These are phyloP conservation scores for Lactifluus volemus DNA, from an alignment of 768 basidiomycete species.

Conservation along the genomic window DNA sequence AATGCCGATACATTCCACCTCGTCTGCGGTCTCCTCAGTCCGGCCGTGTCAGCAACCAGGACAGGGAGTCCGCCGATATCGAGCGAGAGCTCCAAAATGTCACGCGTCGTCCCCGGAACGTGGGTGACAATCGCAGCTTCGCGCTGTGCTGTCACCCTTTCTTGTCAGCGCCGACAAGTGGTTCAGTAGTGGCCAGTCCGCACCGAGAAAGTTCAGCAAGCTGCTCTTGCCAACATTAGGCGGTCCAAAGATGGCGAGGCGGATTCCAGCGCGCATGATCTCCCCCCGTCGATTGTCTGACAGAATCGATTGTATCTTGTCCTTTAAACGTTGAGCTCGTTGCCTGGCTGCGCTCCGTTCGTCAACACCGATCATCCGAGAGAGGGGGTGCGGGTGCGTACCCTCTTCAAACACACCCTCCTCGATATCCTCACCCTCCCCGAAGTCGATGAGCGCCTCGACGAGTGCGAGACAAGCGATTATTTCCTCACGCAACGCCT, in stretches of 20 bases:
- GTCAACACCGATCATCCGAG: neutral
- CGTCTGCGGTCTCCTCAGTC: constrained; percentile 60
- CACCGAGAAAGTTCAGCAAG: constrained; percentile 76
- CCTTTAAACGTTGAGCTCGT: constrained; percentile 41
- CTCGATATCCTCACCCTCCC: constrained; percentile 85
- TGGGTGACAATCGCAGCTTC: constrained; percentile 88
- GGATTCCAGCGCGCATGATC: constrained; percentile 73
- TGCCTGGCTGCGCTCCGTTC: constrained; percentile 36
- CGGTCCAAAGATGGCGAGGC: constrained; percentile 83
- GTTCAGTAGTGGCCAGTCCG: neutral
- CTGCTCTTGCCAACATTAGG: constrained; percentile 95
- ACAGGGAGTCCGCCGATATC: constrained; percentile 86
- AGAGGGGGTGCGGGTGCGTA: constrained; percentile 23
- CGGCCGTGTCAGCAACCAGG: constrained; percentile 79
- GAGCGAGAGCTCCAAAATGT: constrained; percentile 75
- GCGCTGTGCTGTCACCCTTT: constrained; percentile 49
- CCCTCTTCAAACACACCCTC: constrained; percentile 71
- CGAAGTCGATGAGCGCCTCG: constrained; percentile 90
- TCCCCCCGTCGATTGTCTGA: constrained; percentile 72
- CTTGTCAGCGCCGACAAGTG: neutral
- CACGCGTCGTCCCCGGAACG: constrained; percentile 83
- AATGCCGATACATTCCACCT: constrained; percentile 77
- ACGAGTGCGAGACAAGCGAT: constrained; percentile 68
- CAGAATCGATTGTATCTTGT: constrained; percentile 47
- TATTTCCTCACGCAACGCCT: constrained; percentile 53